These are phyloP conservation scores for Gastrolobium bilobum DNA, from an alignment of 306 rosid species.

Conservation along the genomic window DNA sequence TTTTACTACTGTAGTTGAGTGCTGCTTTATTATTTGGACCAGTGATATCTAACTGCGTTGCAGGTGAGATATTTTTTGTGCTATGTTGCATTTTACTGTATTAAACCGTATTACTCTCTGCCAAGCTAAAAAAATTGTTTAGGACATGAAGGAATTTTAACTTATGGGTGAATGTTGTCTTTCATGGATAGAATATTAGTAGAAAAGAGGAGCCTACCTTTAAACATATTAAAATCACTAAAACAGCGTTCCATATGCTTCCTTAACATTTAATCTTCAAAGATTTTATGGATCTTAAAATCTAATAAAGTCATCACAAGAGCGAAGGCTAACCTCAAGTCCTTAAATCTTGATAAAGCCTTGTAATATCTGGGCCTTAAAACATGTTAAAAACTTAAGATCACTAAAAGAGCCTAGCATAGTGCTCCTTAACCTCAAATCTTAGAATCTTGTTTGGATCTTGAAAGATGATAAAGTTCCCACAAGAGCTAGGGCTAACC, in stretches of 20 bases:
- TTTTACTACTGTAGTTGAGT: neutral
- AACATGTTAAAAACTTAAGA: neutral
- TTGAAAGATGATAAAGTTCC: neutral
- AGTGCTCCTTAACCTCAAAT: neutral
- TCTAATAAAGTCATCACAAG: neutral
- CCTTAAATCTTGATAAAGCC: neutral
- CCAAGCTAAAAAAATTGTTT: neutral
- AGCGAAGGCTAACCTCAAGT: neutral
- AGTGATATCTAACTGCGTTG: slow-evolving; percentile 7
- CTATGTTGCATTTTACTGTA: neutral
- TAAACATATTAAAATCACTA: neutral
- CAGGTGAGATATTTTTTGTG: neutral
- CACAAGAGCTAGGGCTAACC: neutral
- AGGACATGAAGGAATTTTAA: neutral
- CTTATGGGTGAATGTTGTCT: neutral
- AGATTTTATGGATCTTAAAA: neutral
- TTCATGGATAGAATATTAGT: neutral
- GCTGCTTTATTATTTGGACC: slow-evolving; percentile 16
- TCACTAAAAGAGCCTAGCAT: neutral
- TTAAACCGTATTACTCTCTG: slow-evolving; percentile 12
- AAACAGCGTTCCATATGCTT: neutral
- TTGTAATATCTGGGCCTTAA: neutral
- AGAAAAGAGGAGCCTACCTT: neutral
- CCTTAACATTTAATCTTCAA: neutral
- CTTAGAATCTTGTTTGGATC: neutral